Conservation (phyloP, 2,329 filamentous ascomycete species). For the Dactylellina parvicollis region DNA sequence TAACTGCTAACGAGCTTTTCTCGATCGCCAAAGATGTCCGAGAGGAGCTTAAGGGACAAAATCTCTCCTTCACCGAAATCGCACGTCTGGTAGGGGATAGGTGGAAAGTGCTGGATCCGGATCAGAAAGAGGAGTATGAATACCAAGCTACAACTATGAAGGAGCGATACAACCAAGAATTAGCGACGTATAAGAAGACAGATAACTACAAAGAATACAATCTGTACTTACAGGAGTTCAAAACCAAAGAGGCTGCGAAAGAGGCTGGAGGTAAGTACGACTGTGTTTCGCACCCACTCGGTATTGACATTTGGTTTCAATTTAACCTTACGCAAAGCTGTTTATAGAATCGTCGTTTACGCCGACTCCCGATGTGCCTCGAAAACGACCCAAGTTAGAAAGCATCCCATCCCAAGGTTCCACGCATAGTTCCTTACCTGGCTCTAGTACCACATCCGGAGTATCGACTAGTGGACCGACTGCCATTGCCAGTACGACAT, state of each 20-base stretch:
- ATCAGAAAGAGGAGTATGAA: slow-evolving; percentile 77
- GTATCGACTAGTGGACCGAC: slow-evolving; percentile 44
- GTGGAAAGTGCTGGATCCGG: slow-evolving; percentile 76
- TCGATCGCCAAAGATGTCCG: slow-evolving; percentile 64
- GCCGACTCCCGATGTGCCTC: slow-evolving; percentile 55
- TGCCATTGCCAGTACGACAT: slow-evolving; percentile 17
- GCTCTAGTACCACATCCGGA: slow-evolving; percentile 53
- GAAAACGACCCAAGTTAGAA: slow-evolving; percentile 58
- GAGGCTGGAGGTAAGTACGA: slow-evolving; percentile 60
- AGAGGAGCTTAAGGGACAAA: slow-evolving; percentile 78
- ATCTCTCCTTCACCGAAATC: slow-evolving; percentile 82
- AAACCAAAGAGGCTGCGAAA: slow-evolving; percentile 70
- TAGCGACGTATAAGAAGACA: slow-evolving; percentile 81
- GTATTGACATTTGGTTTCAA: slow-evolving; percentile 21
- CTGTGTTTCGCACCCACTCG: neutral
- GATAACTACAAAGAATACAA: slow-evolving; percentile 74
- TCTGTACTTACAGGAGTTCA: slow-evolving; percentile 80
- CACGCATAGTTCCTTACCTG: slow-evolving; percentile 51
- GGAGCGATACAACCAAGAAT: slow-evolving; percentile 77
- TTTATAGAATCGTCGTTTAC: slow-evolving; percentile 43
- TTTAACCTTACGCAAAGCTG: slow-evolving; percentile 55
- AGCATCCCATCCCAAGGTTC: slow-evolving; percentile 53
- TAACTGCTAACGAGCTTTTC: slow-evolving; percentile 12
- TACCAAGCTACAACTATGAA: slow-evolving; percentile 77
- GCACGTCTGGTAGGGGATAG: slow-evolving; percentile 83